Conservation (phyloP, 176 grass and related monocot genomes). For the Tuctoria greenei region DNA sequence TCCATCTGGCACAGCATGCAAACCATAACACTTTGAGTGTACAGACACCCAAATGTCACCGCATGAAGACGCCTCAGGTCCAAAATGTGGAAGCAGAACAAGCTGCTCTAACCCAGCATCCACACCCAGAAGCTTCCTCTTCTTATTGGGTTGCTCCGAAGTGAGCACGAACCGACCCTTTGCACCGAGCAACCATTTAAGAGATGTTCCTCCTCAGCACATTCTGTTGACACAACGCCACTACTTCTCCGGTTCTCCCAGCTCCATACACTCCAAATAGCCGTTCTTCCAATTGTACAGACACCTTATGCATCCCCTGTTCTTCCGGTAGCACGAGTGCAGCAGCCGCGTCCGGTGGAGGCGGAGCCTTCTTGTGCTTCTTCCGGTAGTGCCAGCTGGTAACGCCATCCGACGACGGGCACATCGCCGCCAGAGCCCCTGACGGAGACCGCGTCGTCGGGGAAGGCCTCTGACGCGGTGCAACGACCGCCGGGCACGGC, state of each 20-base stretch:
- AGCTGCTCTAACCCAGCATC: constrained; percentile 82
- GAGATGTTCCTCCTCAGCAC: constrained; percentile 31
- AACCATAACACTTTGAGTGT: constrained; percentile 94
- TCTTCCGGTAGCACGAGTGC: constrained; percentile 44
- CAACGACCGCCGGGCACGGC: constrained; percentile 12
- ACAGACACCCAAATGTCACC: constrained; percentile 77
- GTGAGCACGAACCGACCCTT: constrained; percentile 79
- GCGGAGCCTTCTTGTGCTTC: constrained; percentile 72
- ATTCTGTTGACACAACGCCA: constrained; percentile 14
- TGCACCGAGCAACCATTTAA: constrained; percentile 57
- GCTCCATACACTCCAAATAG: constrained; percentile 35
- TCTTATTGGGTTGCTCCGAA: constrained; percentile 94
- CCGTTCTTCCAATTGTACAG: constrained; percentile 25
- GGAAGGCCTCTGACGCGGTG: constrained; percentile 34
- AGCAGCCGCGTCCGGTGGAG: constrained; percentile 35
- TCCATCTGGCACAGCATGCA: constrained; percentile 54
- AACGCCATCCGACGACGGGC: constrained; percentile 12
- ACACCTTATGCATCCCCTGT: constrained; percentile 25
- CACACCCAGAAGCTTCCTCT: constrained; percentile 83
- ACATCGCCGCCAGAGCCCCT: constrained; percentile 52
- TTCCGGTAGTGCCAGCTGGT: constrained; percentile 63
- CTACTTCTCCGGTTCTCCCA: constrained; percentile 19
- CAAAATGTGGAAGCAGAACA: constrained; percentile 56
- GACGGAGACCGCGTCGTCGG: background rate
- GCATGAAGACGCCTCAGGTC: constrained; percentile 30